Evolutionary conservation across 2,329 filamentous ascomycete species (phyloP).

Genomic region (Dothidotthia symphoricarpi): DNA sequence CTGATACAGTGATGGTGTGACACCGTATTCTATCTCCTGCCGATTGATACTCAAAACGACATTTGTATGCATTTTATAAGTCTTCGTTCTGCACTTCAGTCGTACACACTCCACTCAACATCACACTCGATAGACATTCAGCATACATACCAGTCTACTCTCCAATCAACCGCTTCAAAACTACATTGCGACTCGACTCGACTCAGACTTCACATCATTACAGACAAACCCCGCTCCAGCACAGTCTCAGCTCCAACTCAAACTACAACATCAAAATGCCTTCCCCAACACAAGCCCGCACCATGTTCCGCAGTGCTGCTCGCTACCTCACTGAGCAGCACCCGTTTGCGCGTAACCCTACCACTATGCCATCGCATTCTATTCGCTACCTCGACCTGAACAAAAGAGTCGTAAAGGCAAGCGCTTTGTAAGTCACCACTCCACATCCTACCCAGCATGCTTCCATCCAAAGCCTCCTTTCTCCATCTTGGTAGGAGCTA

Average conservation of each 20-base stretch:
- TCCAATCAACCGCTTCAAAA: constrained; percentile 2
- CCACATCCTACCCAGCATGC: too few relatives aligned
- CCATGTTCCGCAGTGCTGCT: constrained; percentile 34
- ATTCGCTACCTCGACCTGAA: constrained; percentile 24
- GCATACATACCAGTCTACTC: constrained; percentile 6
- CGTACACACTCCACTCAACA: constrained; percentile 7
- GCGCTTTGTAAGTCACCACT: constrained; percentile 32
- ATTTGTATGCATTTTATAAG: constrained; percentile 2
- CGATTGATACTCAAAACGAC: not conserved
- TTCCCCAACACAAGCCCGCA: constrained; percentile 30
- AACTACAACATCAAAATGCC: constrained; percentile 26
- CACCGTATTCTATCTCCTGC: constrained; percentile 1
- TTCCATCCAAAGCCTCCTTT: too few relatives aligned
- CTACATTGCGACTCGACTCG: not conserved
- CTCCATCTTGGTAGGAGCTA: constrained; percentile 1
- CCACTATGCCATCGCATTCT: constrained; percentile 23
- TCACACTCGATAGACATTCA: constrained; percentile 3
- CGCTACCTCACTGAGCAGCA: constrained; percentile 39
- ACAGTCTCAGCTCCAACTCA: constrained; percentile 1
- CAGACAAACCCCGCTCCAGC: not conserved
- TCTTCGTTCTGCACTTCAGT: constrained; percentile 3
- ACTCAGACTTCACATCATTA: not conserved
- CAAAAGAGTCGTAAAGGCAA: constrained; percentile 23
- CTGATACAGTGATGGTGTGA: constrained; percentile 20
- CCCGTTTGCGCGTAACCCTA: constrained; percentile 35